Conservation (phyloP, 192 early-diverging fungal genomes). For the Blastocladiella britannica region DNA sequence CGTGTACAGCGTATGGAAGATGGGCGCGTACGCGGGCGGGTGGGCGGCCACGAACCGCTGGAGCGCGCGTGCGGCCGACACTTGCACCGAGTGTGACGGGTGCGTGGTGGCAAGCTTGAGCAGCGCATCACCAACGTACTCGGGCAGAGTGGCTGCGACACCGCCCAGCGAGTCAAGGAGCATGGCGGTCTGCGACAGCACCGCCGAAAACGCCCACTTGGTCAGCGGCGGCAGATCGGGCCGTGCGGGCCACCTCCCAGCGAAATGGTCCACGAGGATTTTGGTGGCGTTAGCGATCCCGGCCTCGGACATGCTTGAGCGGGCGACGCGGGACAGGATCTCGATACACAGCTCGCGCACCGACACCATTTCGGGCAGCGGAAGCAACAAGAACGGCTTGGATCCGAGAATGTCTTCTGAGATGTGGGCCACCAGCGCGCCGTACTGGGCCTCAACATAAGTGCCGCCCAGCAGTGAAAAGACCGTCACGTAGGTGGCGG, state of each 20-base stretch:
- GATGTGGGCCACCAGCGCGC: not conserved
- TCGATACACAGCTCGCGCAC: not conserved
- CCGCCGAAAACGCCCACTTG: not conserved
- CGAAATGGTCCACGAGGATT: not conserved
- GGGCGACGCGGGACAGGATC: not conserved
- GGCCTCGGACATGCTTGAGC: not conserved
- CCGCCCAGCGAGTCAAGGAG: not conserved
- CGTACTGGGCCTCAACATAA: not conserved
- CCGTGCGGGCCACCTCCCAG: not conserved
- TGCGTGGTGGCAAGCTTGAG: not conserved
- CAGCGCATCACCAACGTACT: not conserved
- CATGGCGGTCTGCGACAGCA: not conserved
- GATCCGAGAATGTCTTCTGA: not conserved
- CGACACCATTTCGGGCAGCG: not conserved
- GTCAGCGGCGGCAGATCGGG: not conserved
- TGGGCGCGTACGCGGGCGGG: not conserved
- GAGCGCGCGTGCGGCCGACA: not conserved
- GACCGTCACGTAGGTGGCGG: not conserved
- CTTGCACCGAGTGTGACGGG: not conserved
- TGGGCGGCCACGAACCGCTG: not conserved
- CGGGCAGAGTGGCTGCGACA: not conserved
- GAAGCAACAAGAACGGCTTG: not conserved
- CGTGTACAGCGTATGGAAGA: not conserved
- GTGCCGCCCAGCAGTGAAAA: not conserved
- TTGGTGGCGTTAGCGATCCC: not conserved